phyloP scores from a whole-genome alignment of 177 flowering plant genomes.

The Vitis hybrid region DNA sequence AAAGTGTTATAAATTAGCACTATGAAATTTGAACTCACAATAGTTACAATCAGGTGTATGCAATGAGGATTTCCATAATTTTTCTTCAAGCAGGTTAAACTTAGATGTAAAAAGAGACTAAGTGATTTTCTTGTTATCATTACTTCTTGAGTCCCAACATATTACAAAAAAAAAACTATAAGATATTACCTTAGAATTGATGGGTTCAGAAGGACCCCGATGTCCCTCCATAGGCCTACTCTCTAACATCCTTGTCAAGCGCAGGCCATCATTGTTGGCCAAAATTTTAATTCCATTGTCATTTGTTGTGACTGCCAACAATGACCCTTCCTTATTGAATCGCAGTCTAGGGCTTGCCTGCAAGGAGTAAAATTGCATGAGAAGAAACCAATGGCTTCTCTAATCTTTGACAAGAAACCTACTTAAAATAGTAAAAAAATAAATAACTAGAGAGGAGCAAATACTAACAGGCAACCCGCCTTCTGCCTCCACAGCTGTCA shows the following conservation, averaged over 20 bases:
- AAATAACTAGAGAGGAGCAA: not conserved
- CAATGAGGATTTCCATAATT: not conserved
- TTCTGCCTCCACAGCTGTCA: slow-evolving; percentile 56
- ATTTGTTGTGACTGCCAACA: slow-evolving; percentile 62
- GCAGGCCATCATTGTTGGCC: slow-evolving; percentile 55
- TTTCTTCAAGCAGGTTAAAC: not conserved
- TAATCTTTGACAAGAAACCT: not conserved
- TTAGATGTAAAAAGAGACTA: not conserved
- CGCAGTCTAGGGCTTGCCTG: slow-evolving; percentile 63
- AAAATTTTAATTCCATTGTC: slow-evolving; percentile 75
- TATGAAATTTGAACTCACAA: not conserved
- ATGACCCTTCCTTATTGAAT: slow-evolving; percentile 66
- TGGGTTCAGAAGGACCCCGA: slow-evolving; percentile 50
- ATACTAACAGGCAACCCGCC: slow-evolving; percentile 68
- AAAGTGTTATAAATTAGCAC: no score
- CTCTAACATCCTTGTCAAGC: slow-evolving; percentile 57
- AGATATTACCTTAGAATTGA: slow-evolving; percentile 37
- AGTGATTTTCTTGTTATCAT: not conserved
- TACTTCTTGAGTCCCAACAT: not conserved
- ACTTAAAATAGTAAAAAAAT: not conserved
- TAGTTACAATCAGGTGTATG: not conserved
- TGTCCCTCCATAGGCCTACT: slow-evolving; percentile 47
- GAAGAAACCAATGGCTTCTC: not conserved
- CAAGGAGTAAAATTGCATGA: slow-evolving; percentile 8
- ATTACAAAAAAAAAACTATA: not conserved